Conservation (phyloP, 192 early-diverging fungal species). For the Coemansia brasiliensis region DNA sequence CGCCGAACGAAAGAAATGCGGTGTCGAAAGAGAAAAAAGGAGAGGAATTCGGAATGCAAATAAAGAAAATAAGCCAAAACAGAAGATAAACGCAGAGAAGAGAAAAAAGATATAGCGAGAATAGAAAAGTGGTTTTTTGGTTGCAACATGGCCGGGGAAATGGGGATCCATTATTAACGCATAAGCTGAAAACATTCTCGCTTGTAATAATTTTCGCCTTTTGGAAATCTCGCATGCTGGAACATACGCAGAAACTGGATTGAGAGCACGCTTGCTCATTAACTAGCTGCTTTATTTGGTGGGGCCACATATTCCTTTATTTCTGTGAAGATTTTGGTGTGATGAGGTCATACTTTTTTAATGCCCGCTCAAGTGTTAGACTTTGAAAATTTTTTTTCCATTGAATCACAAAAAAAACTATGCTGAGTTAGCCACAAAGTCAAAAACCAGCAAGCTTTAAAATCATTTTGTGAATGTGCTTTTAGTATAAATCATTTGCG, state of each 20-base stretch:
- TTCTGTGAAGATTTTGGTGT: too few species aligned
- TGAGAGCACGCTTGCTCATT: background rate
- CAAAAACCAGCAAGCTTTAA: too few species aligned
- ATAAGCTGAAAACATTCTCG: background rate
- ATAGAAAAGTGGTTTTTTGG: slow-evolving; percentile 1
- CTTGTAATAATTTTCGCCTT: background rate
- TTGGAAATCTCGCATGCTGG: too few species aligned
- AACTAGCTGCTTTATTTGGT: background rate
- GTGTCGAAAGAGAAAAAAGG: background rate
- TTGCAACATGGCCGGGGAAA: slow-evolving; percentile 5
- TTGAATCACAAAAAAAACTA: too few species aligned
- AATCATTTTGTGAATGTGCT: too few species aligned
- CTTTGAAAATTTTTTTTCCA: too few species aligned
- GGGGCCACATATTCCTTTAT: background rate
- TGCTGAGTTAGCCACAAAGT: too few species aligned
- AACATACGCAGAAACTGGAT: background rate
- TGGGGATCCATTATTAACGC: background rate
- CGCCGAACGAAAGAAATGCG: too few species aligned
- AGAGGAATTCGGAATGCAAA: slow-evolving; percentile 8
- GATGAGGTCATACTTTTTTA: too few species aligned
- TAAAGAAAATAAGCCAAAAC: slow-evolving; percentile 3
- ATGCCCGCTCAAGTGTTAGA: too few species aligned
- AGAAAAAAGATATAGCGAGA: background rate
- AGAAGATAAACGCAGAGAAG: slow-evolving; percentile 9
- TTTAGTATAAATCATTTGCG: too few species aligned